Evolutionary conservation across 331 rosid species (phyloP).

Genomic region (Phaseolus coccineus): DNA sequence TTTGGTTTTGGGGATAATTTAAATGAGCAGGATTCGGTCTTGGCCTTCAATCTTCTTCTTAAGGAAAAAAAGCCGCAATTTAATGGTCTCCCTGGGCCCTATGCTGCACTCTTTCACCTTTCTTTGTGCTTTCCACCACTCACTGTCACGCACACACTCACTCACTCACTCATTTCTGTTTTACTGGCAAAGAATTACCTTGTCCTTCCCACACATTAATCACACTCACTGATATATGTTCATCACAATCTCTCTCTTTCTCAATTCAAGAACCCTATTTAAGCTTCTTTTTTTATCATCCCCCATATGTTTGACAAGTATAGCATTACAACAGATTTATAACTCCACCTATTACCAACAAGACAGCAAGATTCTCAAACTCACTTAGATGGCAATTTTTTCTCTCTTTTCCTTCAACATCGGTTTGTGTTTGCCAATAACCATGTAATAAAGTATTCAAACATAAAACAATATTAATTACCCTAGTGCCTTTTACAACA

Average conservation of each 20-base stretch:
- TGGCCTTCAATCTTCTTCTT: neutral
- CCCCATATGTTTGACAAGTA: no score
- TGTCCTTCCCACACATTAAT: neutral
- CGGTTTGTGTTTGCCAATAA: neutral
- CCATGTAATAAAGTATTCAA: neutral
- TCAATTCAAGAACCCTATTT: no score
- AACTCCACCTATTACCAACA: neutral
- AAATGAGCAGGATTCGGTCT: slow-evolving; percentile 21
- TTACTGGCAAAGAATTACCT: neutral
- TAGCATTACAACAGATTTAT: neutral
- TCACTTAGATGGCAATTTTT: neutral
- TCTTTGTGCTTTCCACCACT: slow-evolving; percentile 5
- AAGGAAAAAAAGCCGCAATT: slow-evolving; percentile 31
- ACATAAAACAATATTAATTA: no score
- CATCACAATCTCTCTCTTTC: no score
- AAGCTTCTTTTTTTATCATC: no score
- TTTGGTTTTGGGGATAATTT: neutral
- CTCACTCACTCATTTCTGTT: neutral
- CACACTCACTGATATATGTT: no score
- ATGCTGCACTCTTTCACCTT: neutral
- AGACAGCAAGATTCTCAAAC: neutral
- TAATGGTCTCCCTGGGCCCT: slow-evolving; percentile 31
- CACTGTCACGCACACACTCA: neutral
- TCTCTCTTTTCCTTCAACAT: neutral
- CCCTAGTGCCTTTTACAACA: no score